A percentile compares a stretch with the other conserved stretches of the same genome.
These are phyloP conservation scores for Ormosia emarginata DNA, from an alignment of 306 rosid species.

Conservation along the genomic window DNA sequence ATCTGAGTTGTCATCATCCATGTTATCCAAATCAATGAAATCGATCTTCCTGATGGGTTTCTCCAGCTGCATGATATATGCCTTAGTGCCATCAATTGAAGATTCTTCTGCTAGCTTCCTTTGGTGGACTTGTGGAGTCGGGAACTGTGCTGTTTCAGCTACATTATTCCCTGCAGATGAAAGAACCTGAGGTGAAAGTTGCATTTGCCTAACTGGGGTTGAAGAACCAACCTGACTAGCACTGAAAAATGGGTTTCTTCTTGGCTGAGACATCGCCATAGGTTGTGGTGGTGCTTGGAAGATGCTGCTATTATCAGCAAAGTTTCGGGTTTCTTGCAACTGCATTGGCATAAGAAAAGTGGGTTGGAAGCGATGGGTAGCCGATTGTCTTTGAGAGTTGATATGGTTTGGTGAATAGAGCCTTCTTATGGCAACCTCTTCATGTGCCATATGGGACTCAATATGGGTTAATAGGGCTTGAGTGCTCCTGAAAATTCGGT, in stretches of 20 bases:
- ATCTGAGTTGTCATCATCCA: slow-evolving; percentile 18
- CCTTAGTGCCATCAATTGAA: slow-evolving; percentile 31
- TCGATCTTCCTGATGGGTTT: slow-evolving; percentile 37
- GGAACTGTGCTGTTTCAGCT: not conserved
- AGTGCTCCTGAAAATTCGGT: slow-evolving; percentile 25
- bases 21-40: slow-evolving; percentile 25
- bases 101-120: not conserved
- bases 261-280: not conserved
- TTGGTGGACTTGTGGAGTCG: not conserved
- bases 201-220: not conserved
- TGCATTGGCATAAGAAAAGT: not conserved
- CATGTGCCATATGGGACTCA: slow-evolving; percentile 47
- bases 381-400: not conserved
- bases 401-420: not conserved
- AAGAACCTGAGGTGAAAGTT: not conserved
- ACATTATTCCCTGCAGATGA: not conserved
- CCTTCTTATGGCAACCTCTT: slow-evolving; percentile 30
- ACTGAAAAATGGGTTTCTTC: not conserved
- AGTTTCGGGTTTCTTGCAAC: not conserved
- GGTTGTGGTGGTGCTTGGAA: slow-evolving; percentile 1
- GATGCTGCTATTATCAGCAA: not conserved
- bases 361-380: not conserved
- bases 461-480: slow-evolving; percentile 55
- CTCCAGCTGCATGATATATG: slow-evolving; percentile 47
- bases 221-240: not conserved